phyloP scores from a whole-genome alignment of 805 yeast genomes.

The Metschnikowia vanudenii region DNA sequence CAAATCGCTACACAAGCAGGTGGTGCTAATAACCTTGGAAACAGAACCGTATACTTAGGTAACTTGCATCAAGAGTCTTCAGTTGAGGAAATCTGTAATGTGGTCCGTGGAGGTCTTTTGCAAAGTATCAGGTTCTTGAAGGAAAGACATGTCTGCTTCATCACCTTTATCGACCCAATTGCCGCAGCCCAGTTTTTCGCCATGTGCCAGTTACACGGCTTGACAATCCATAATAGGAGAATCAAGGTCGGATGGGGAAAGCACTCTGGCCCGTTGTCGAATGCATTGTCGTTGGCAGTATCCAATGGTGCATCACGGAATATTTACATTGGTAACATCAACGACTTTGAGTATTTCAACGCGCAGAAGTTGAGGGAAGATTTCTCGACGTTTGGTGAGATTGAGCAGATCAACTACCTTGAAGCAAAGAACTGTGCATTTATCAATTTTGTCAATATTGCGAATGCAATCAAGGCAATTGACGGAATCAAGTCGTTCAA shows the following conservation, averaged over 20 bases:
- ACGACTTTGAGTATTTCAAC: slow-evolving; percentile 48
- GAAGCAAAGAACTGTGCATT: slow-evolving; percentile 86
- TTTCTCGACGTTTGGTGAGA: slow-evolving; percentile 84
- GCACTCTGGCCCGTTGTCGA: slow-evolving; percentile 88
- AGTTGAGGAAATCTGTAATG: slow-evolving; percentile 92
- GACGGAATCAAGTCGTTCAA: slow-evolving; percentile 81
- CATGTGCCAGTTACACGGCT: slow-evolving; percentile 85
- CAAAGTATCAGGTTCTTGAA: slow-evolving; percentile 77
- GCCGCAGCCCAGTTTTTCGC: slow-evolving; percentile 98
- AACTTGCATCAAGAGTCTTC: slow-evolving; percentile 85
- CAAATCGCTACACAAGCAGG: slow-evolving; percentile 94
- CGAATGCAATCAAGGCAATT: slow-evolving; percentile 84
- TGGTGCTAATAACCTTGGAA: slow-evolving; percentile 88
- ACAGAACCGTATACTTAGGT: slow-evolving; percentile 89
- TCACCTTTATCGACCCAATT: slow-evolving; percentile 93
- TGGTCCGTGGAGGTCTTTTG: slow-evolving; percentile 89
- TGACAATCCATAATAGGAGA: slow-evolving; percentile 79
- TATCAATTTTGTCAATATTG: slow-evolving; percentile 86
- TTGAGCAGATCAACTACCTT: slow-evolving; percentile 89
- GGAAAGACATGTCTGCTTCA: slow-evolving; percentile 89
- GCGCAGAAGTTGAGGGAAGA: slow-evolving; percentile 65
- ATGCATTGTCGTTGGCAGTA: slow-evolving; percentile 84
- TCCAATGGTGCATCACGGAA: slow-evolving; percentile 93
- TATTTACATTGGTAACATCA: slow-evolving; percentile 77
- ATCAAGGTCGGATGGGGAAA: slow-evolving; percentile 98